Evolutionary conservation across 129 eudicot genomes (phyloP).

Genomic region (Helianthus tuberosus): DNA sequence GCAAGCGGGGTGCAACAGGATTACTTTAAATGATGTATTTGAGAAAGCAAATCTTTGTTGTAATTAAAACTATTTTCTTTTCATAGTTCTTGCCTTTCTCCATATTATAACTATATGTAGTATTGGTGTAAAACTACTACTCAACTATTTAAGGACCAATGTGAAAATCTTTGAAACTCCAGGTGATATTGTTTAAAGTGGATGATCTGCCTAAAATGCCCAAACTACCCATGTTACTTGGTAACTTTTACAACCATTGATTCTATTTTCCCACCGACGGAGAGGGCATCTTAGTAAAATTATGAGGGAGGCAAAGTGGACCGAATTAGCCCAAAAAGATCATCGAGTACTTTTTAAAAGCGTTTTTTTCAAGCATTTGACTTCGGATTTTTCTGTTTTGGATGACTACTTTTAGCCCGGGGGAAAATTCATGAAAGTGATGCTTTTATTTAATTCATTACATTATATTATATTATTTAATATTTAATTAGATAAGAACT

Average conservation of each 20-base stretch:
- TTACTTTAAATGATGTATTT: not conserved
- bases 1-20: not conserved
- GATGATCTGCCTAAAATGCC: not conserved
- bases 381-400: conserved; percentile 38
- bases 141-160: not conserved
- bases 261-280: conserved; percentile 30
- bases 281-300: conserved; percentile 31
- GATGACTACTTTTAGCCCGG: conserved; percentile 23
- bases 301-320: not conserved
- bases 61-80: not conserved
- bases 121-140: too few relatives aligned
- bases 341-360: conserved; percentile 13
- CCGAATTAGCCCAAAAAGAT: conserved; percentile 16
- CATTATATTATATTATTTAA: too few relatives aligned
- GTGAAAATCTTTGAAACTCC: not conserved
- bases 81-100: not conserved
- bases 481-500: not conserved
- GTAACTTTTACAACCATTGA: conserved; percentile 11
- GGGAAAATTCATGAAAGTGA: conserved; percentile 34
- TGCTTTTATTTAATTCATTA: conserved; percentile 1
- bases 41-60: not conserved
- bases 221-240: conserved; percentile 12
- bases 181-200: not conserved
- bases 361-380: conserved; percentile 38
- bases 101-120: not conserved